phyloP scores from a whole-genome alignment of 805 yeast genomes.

The Yarrowia divulgata region DNA sequence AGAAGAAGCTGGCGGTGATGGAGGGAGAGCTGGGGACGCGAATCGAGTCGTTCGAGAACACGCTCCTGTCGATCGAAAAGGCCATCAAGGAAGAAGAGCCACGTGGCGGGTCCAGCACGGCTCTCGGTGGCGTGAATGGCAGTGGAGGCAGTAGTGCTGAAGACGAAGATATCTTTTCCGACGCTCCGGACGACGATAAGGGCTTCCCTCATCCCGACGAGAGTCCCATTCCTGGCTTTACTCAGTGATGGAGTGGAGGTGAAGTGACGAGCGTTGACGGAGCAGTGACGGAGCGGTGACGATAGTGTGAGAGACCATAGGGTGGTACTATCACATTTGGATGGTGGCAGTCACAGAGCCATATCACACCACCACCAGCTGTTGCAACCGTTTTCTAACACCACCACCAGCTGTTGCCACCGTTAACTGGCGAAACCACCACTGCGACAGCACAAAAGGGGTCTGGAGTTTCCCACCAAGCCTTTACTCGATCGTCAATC shows the following conservation, averaged over 20 bases:
- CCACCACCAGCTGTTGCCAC: too few relatives aligned
- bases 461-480: too few relatives aligned
- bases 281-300: too few relatives aligned
- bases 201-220: slow-evolving; percentile 19
- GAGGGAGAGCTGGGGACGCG: slow-evolving; percentile 22
- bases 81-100: slow-evolving; percentile 26
- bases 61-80: slow-evolving; percentile 22
- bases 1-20: slow-evolving; percentile 33
- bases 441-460: too few relatives aligned
- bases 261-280: too few relatives aligned
- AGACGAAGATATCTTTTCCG: slow-evolving; percentile 21
- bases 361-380: too few relatives aligned
- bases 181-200: slow-evolving; percentile 16
- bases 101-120: neutral
- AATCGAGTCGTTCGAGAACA: slow-evolving; percentile 35
- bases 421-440: too few relatives aligned
- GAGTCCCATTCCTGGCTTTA: slow-evolving; percentile 16
- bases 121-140: slow-evolving; percentile 10
- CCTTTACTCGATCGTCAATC: too few relatives aligned
- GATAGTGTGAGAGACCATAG: too few relatives aligned
- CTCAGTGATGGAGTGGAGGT: neutral
- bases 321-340: too few relatives aligned
- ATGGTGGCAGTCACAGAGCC: too few relatives aligned
- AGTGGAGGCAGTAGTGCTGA: slow-evolving; percentile 17
- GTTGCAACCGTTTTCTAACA: too few relatives aligned